Evolutionary conservation across 805 yeast species (phyloP).

Genomic region (Pichia manshurica): DNA sequence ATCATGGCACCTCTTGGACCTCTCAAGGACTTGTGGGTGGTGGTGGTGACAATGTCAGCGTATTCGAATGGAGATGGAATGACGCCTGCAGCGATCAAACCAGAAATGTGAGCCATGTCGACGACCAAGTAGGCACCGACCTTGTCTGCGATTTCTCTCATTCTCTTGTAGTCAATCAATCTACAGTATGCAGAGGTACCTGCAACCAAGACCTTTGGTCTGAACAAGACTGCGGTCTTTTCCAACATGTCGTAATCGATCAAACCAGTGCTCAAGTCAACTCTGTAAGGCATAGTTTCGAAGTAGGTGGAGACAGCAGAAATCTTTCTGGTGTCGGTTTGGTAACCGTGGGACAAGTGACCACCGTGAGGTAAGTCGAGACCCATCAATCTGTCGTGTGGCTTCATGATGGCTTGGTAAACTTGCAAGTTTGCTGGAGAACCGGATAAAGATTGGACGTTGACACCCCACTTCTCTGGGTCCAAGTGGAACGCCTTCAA

Average conservation of each 20-base stretch:
- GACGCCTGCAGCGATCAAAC: constrained; percentile 92
- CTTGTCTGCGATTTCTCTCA: constrained; percentile 93
- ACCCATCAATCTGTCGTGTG: constrained; percentile 97
- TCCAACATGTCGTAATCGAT: constrained; percentile 96
- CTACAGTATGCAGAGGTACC: constrained; percentile 99
- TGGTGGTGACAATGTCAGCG: constrained; percentile 96
- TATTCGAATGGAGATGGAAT: constrained; percentile 94
- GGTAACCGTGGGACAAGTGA: constrained; percentile 97
- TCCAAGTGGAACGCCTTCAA: constrained; percentile 78
- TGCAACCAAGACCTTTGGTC: constrained; percentile 95
- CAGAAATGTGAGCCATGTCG: constrained; percentile 99
- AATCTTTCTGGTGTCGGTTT: constrained; percentile 87
- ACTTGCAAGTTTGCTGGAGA: constrained; percentile 98
- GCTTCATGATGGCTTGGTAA: constrained; percentile 90
- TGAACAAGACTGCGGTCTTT: constrained; percentile 81
- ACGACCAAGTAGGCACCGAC: constrained; percentile 95
- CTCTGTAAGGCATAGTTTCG: constrained; percentile 98
- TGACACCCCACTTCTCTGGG: constrained; percentile 92
- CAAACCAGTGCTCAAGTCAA: constrained; percentile 83
- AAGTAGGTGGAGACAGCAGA: constrained; percentile 94
- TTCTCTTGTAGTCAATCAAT: constrained; percentile 91
- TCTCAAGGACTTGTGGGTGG: constrained; percentile 97
- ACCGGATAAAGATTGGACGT: constrained; percentile 93
- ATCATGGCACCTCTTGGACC: constrained; percentile 99
- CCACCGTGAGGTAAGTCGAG: constrained; percentile 98